A percentile compares a stretch with the other conserved stretches of the same genome.
Conservation (phyloP, 192 early-diverging fungal genomes). For the Entomortierella chlamydospora region DNA sequence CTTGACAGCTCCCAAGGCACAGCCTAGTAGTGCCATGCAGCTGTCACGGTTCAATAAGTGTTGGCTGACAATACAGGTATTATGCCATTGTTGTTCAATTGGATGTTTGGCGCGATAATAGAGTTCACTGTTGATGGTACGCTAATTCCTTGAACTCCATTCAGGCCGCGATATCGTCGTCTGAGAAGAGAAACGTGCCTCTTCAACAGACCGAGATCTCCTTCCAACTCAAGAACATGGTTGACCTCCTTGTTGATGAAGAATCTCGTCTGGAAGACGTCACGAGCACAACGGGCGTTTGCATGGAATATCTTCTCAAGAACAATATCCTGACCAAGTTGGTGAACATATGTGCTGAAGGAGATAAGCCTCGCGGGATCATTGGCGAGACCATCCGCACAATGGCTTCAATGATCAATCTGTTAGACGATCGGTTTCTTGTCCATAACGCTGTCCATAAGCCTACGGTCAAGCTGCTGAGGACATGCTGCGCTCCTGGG, state of each 20-base stretch:
- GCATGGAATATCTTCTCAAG: slow-evolving; percentile 91
- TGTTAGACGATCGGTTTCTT: slow-evolving; percentile 90
- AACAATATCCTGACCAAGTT: slow-evolving; percentile 83
- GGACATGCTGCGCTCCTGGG: slow-evolving; percentile 69
- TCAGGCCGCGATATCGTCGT: slow-evolving; percentile 25
- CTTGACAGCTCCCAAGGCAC: slow-evolving; percentile 71
- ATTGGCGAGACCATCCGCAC: slow-evolving; percentile 83
- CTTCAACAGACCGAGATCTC: slow-evolving; percentile 87
- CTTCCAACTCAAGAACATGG: slow-evolving; percentile 78
- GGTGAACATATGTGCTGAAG: slow-evolving; percentile 74
- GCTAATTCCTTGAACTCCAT: background rate
- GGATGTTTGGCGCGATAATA: background rate
- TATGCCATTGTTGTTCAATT: background rate
- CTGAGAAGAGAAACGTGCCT: slow-evolving; percentile 45
- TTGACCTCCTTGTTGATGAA: slow-evolving; percentile 91
- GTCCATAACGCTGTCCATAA: slow-evolving; percentile 92
- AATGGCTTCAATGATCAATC: slow-evolving; percentile 81
- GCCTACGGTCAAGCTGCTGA: slow-evolving; percentile 80
- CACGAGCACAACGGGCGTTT: slow-evolving; percentile 76
- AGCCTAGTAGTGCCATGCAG: slow-evolving; percentile 69
- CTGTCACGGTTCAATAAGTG: slow-evolving; percentile 78
- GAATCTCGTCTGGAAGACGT: slow-evolving; percentile 79
- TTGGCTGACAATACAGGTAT: slow-evolving; percentile 75
- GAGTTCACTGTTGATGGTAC: background rate
- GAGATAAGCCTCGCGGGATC: slow-evolving; percentile 82